Percentiles rank a stretch among this genome's conserved stretches.
These are phyloP conservation scores for Sisymbrium irio DNA, from an alignment of 345 rosid genomes.

Conservation along the genomic window DNA sequence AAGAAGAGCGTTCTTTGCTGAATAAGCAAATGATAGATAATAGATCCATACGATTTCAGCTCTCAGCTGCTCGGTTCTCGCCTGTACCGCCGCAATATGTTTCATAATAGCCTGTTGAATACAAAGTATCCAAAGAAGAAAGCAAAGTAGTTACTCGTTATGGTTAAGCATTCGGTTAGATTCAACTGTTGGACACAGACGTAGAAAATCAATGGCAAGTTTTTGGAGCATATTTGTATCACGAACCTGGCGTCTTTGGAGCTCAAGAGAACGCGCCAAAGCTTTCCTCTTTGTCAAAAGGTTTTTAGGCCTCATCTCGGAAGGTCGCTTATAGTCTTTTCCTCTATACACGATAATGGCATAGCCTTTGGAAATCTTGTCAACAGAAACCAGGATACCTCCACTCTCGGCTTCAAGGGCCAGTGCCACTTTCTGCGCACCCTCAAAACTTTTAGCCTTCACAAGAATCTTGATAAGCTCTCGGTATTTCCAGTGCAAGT, in stretches of 20 bases:
- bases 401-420: conserved; percentile 98
- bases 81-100: conserved; percentile 54
- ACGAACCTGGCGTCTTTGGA: conserved; percentile 82
- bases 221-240: background rate
- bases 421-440: conserved; percentile 75
- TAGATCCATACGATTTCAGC: conserved; percentile 68
- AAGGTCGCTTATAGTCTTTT: conserved; percentile 79
- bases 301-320: conserved; percentile 74
- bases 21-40: background rate
- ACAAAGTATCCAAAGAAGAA: conserved; percentile 19
- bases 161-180: background rate
- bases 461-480: conserved; percentile 81
- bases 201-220: background rate
- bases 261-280: conserved; percentile 92
- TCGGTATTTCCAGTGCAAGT: conserved; percentile 95
- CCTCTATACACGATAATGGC: conserved; percentile 84
- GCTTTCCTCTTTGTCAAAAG: conserved; percentile 97
- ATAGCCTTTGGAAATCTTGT: conserved; percentile 87
- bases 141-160: background rate
- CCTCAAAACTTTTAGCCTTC: conserved; percentile 70
- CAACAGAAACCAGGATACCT: conserved; percentile 85
- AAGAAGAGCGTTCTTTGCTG: background rate
- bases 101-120: conserved; percentile 67
- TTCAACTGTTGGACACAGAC: background rate
- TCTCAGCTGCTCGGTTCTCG: conserved; percentile 60